phyloP scores from a whole-genome alignment of 495 filamentous ascomycete species.

The Aspergillus steynii region DNA sequence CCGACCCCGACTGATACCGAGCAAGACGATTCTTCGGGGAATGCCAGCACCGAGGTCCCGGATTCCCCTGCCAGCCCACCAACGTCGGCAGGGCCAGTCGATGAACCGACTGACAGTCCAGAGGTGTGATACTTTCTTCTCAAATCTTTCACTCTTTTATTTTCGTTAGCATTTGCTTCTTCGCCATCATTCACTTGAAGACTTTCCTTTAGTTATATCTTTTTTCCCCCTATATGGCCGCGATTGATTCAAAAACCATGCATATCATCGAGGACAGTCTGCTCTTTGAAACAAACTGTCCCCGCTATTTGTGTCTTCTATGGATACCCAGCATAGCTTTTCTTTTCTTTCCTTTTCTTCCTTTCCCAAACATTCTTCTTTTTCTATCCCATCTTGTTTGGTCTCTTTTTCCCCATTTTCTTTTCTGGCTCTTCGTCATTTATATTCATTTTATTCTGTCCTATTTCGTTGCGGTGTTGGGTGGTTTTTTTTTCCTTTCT shows the following conservation, averaged over 20 bases:
- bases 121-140: background rate
- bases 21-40: conserved; percentile 38
- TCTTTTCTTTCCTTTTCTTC: background rate
- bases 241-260: background rate
- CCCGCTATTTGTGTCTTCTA: conserved; percentile 30
- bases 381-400: background rate
- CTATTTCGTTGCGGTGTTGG: background rate
- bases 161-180: conserved; percentile 1
- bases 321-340: conserved; percentile 42
- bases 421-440: background rate
- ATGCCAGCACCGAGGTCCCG: conserved; percentile 33
- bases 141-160: background rate
- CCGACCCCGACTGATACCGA: conserved; percentile 26
- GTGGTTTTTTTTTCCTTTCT: background rate
- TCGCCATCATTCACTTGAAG: background rate
- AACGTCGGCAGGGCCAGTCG: conserved; percentile 6
- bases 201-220: background rate
- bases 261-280: conserved; percentile 3
- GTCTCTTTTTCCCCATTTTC: background rate
- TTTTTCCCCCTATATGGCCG: conserved; percentile 1
- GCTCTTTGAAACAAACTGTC: background rate
- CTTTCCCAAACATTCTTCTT: background rate
- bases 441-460: too few species aligned
- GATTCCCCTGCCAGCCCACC: conserved; percentile 31
- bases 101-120: background rate